Base-by-base conservation (phyloP, 2,329 filamentous ascomycete genomes). In the Alternaria dauci region DNA sequence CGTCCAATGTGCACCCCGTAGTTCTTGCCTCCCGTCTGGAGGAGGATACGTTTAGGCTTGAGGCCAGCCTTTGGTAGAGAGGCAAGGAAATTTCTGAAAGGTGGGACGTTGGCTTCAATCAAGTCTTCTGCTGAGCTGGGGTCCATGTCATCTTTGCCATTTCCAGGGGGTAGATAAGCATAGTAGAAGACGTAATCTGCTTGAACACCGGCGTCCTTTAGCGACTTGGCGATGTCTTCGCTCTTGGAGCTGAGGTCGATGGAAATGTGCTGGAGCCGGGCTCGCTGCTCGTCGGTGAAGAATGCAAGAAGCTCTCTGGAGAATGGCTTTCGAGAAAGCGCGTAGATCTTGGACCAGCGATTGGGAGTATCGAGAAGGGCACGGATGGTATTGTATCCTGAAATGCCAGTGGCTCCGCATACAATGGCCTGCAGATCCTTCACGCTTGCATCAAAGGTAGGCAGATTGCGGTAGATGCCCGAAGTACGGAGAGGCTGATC, bases 161-260 rank as follows among this genome's bases (percentile, higher is more conserved):
- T 34, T 28, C 65, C 59, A 1, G 65, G 65, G 3, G 52, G 25
- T 1, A 67, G 20, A n/a, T 67, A 65, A 18, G 62, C 62, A 28
- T 63, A 67, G 53, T 57, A 67, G 46, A 67, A 67, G 18, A 67
- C 38, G 36, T 61, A 63, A 11, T 63, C 57, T 12, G 54, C 60
- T 7, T 38, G 5, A 0, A 56, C 52, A 2, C 43, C 23, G 2
- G 50, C 44, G 5, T 59, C 50, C 16, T 54, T 55, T 4, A 67
- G 32, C 2, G 47, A 14, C 12, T 53, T 42, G 5, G 65, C 65
- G 23, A 67, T 61, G 1, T 63, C 16, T 9, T 52, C 36, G n/a
- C 50, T 30, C 16, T 57, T 47, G 11, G 44, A 48, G 16, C 34
- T 55, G 25, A 67, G 41, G 42, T 67, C 59, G 18, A 65, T 43